Evolutionary conservation across 139 green algal genomes (phyloP).

Genomic region (Edaphochlamys debaryana): DNA sequence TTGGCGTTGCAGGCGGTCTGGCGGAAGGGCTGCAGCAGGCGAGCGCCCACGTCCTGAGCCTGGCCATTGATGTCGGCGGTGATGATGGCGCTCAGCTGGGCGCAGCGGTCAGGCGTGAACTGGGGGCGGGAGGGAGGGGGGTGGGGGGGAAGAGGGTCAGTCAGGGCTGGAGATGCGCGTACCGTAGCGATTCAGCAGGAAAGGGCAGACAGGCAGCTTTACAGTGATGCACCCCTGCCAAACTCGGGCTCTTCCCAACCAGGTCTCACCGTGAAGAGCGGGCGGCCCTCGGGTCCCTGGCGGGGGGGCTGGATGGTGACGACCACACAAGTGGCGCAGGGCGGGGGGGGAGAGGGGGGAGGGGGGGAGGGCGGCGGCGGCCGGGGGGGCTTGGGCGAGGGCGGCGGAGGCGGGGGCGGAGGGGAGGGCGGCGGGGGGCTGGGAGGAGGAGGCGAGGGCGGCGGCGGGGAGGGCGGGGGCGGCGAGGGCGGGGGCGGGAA

Average conservation of each 20-base stretch:
- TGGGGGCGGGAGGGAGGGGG: too few species aligned
- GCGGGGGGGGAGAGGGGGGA: not conserved
- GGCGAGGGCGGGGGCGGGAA: too few species aligned
- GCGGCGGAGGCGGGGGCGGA: not conserved
- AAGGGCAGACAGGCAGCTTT: too few species aligned
- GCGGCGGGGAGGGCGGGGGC: conserved; percentile 29
- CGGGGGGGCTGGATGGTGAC: not conserved
- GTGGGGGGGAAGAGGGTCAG: too few species aligned
- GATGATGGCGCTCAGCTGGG: too few species aligned
- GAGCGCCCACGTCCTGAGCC: not conserved
- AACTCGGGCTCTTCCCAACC: too few species aligned
- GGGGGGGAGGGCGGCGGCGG: not conserved
- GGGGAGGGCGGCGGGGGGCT: conserved; percentile 1
- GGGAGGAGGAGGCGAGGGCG: not conserved
- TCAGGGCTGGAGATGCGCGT: too few species aligned
- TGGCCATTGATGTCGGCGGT: not conserved
- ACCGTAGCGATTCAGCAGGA: too few species aligned
- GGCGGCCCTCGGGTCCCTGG: not conserved
- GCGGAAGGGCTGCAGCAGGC: not conserved
- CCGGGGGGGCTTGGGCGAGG: too few species aligned
- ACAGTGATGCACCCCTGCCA: too few species aligned
- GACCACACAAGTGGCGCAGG: not conserved
- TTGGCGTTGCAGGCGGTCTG: too few species aligned
- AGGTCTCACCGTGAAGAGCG: not conserved
- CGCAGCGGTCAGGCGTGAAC: too few species aligned